phyloP scores from a whole-genome alignment of 768 basidiomycete species.

The Imleria badia region DNA sequence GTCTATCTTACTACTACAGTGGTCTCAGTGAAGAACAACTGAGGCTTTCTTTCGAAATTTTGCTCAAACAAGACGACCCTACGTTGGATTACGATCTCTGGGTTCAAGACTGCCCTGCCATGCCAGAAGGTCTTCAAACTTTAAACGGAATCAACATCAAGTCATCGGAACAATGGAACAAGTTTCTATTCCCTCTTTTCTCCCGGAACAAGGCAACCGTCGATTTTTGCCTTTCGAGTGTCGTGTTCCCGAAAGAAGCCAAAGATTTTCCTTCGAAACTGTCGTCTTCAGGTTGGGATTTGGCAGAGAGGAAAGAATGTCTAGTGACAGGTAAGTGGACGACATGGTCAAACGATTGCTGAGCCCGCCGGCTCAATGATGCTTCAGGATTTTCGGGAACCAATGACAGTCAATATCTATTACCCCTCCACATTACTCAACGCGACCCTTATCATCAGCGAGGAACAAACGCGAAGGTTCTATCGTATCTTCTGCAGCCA shows the following conservation, averaged over 20 bases:
- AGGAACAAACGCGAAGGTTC: conserved; percentile 46
- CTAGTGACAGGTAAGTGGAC: conserved; percentile 13
- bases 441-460: conserved; percentile 27
- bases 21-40: too few relatives aligned
- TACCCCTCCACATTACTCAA: conserved; percentile 36
- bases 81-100: conserved; percentile 32
- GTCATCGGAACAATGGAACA: conserved; percentile 24
- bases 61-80: conserved; percentile 32
- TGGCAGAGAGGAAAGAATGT: conserved; percentile 27
- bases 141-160: conserved; percentile 28
- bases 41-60: too few relatives aligned
- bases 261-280: too few relatives aligned
- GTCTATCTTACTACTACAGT: too few relatives aligned
- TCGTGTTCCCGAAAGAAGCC: conserved; percentile 43
- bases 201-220: conserved; percentile 27
- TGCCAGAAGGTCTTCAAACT: conserved; percentile 21
- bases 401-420: conserved; percentile 39
- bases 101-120: conserved; percentile 17
- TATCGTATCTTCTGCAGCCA: conserved; percentile 31
- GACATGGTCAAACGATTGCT: background rate
- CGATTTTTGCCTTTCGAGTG: conserved; percentile 35
- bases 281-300: conserved; percentile 40
- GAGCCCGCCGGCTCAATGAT: background rate
- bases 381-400: conserved; percentile 39
- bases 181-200: conserved; percentile 26